Base-by-base conservation (phyloP, 2,329 filamentous ascomycete genomes). In the Helminthosporium solani region DNA sequence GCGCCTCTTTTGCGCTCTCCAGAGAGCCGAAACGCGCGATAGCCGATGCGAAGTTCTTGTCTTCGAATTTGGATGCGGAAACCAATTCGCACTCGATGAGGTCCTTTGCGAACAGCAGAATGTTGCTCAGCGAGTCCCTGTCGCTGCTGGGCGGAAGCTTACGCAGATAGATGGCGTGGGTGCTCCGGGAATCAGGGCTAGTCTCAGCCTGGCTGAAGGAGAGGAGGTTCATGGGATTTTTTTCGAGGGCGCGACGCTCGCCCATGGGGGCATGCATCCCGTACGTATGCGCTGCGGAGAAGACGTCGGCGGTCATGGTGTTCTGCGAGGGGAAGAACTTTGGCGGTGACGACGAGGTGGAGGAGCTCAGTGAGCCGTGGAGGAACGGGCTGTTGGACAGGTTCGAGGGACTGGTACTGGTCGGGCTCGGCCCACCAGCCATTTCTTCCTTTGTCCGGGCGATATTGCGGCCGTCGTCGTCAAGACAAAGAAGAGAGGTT, bases 41-140 rank as follows among this genome's bases (percentile, higher is more conserved):
- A 31, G 82, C 83, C 40, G 76, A 80, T 19, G 76, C 65, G 53
- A 79, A 84, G 21, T 77, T 77, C 39, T 73, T 70, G 54, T 85
- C 81, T 40, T 84, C 80, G 49, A 74, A 73, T n/a, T 79, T 77
- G 40, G 74, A 73, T 12, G 58, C 50, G 4, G 73, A 68, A 14
- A 84, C 71, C 50, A 85, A 77, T 42, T 82, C 78, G 44, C 77
- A 78, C 52, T 83, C 78, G 39, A 83, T 69, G 39, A 85, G 73
- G 52, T 85, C 81, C 56, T 82, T 81, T 16, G 82, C 80, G 56
- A 86, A 85, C n/a, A 84, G 73, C 5, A 86, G 72, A 73, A 86
- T 83, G 63, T 79, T 82, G 53, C 78, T 76, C 45, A 86, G 73
- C 15, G 78, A 74, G 52, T 84, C 82, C 40, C 74, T 68, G 58